Evolutionary conservation across 352 stramenopile genomes (phyloP), one percentile per base, ranked within the genome.

Genomic region (Pythium scleroteichum): DNA sequence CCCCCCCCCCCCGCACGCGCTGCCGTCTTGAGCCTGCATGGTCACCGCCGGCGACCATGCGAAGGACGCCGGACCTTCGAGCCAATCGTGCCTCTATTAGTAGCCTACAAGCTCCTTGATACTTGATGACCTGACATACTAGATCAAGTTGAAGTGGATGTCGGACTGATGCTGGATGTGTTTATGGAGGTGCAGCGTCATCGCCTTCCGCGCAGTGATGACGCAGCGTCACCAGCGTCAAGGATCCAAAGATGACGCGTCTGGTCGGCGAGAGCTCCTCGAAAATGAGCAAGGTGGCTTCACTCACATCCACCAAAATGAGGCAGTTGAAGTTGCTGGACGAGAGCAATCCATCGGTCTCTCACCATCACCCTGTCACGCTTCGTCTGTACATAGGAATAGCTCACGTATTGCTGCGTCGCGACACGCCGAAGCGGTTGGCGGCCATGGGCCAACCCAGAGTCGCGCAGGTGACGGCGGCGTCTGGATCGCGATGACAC

Each of bases 1-100:
- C 83, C 85, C 85, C 93, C 87, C 64, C 84, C 84, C 92, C 84
- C 81, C 91, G 71, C 84, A 90, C 41, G 57, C 24, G 29, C 20
- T 38, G 24, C 9, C 45, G 45, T 52, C 45, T 14, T 23, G 45
- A 26, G n/a, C 32, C 47, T 64, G 56, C 56, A 65, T 59, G 26
- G 19, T n/a, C n/a, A n/a, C 29, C 10, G 29, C 29, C 10, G 5
- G 29, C 29, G 29, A 10, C 29, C 29, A 10, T 10, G 5, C 29
- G n/a, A n/a, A n/a, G n/a, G n/a, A 35, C 29, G 5, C 29, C n/a
- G n/a, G n/a, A n/a, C 29, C 41, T n/a, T 53, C 44, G 38, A 59
- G 51, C 32, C n/a, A 29, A n/a, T 45, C 12, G 1, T 17, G 29
- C 27, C 24, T 38, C 20, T 7, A 62, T 54, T 62, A 62, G 22